Evolutionary conservation across 2,329 filamentous ascomycete genomes (phyloP), one percentile per base, ranked within the genome.

Genomic region (Lojkania enalia): DNA sequence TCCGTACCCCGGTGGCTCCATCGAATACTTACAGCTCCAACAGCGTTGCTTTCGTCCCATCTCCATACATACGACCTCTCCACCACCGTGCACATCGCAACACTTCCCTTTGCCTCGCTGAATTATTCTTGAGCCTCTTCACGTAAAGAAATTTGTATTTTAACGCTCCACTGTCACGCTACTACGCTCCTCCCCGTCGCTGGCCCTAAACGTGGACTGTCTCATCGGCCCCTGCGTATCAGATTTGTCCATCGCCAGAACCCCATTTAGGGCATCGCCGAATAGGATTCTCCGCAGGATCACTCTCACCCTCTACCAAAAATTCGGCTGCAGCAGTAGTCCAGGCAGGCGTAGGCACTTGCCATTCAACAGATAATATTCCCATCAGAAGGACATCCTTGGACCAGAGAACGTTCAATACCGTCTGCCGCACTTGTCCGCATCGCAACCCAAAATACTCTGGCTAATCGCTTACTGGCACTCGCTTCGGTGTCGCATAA

Each of bases 191-290:
- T 27, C 19, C 15, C 37, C 51, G 44, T 54, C 49, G 46, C 52
- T 42, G 9, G 18, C 50, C 56, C 62, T 62, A 49, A 63, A 69
- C 65, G 55, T 55, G 50, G 48, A 60, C 51, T 53, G 65, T 69
- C 63, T 69, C 65, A 66, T 46, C 36, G 18, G 49, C 59, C 55
- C 58, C 53, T 60, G 52, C 55, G 57, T 65, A 51, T 60, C 61
- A 61, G 51, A 43, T 18, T 21, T 29, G 20, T 40, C 44, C 44
- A 49, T 45, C 49, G 43, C 32, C 29, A 33, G 16, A 50, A 40
- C 36, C 21, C 54, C 47, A 49, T 46, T 35, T 20, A 38, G 15
- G 12, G 30, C 25, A 9, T 42, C 15, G 27, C 35, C 32, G 27
- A 13, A 19, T 20, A 33, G 20, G n/a, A 40, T 25, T 38, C 35